A percentile compares a stretch with the other conserved stretches of the same genome.
These are phyloP conservation scores for Malus sylvestris DNA, from an alignment of 306 rosid species.

Conservation along the genomic window DNA sequence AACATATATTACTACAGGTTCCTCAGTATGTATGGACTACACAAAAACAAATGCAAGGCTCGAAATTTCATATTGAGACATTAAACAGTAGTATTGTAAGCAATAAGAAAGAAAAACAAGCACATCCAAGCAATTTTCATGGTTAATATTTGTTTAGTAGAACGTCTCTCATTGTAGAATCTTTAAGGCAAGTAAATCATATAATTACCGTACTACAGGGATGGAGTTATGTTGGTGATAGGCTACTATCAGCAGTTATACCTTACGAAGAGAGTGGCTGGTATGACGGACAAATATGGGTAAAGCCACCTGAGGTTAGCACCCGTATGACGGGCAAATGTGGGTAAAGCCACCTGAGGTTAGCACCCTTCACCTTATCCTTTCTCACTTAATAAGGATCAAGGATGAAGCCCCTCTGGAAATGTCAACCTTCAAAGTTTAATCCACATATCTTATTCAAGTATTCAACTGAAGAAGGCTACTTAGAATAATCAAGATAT, in stretches of 20 bases:
- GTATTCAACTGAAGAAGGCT: background rate
- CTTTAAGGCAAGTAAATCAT: background rate
- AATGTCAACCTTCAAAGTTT: background rate
- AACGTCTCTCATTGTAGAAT: background rate
- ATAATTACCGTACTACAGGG: conserved; percentile 44
- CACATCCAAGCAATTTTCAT: background rate
- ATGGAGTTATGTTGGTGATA: conserved; percentile 97
- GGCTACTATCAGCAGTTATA: conserved; percentile 91
- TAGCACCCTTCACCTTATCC: conserved; percentile 15
- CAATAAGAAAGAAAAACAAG: background rate
- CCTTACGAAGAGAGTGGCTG: conserved; percentile 98
- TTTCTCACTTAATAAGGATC: background rate
- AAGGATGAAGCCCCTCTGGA: too few species aligned
- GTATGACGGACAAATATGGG: conserved; percentile 55
- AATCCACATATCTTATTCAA: background rate
- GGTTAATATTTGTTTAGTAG: background rate
- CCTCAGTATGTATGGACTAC: background rate
- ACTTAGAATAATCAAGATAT: background rate
- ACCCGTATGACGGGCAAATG: conserved; percentile 40
- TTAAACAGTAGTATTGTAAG: background rate
- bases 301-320: too few species aligned
- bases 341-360: conserved; percentile 99
- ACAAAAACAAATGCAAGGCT: background rate
- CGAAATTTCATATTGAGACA: too few species aligned
- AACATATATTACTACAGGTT: background rate